Evolutionary conservation across 164 flowering plant genomes (phyloP), one percentile per base, ranked within the genome.

Genomic region (Magnolia changhungtana): DNA sequence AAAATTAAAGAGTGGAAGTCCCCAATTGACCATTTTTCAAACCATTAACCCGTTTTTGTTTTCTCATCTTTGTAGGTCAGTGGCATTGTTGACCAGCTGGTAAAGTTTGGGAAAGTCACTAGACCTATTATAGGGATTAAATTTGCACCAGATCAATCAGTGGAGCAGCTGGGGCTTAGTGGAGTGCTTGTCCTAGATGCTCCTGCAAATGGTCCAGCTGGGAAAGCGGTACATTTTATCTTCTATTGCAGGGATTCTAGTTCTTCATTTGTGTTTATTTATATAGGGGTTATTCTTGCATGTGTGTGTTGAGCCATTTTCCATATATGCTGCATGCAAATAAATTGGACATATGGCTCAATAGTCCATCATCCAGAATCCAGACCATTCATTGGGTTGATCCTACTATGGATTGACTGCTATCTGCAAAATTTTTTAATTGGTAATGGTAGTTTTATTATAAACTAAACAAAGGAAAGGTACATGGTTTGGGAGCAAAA

Each of bases 111-210:
- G 45, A 95, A 93, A 80, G 98, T 93, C 61, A 95, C 97, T 2
- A 87, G 98, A 75, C 98, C 98, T 24, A 88, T 95, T 80, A 85
- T 95, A 75, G 98, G 98, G 52, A 95, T 95, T 72, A 95, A 95
- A 78, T 93, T 95, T 83, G 98, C 98, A 67, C 98, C 98, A 27
- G 98, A 95, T 88, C 97, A 93, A 72, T 93, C 98, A 21, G 98
- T 93, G 64, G 98, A 95, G 85, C 98, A 95, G 81, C 81, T 95
- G 67, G 98, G 98, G 8, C 91, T 95, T 64, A 91, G 96, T 79
- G 98, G 98, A 23, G 98, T 95, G 79, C 98, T 95, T 76, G 91
- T 95, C 55, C 81, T 95, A 72, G 98, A 95, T 86, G 98, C 98
- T 84, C 98, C 98, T 58, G 75, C 89, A 55, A 86, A 86, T 82